Base-by-base conservation (phyloP, 345 rosid genomes). In the rapeseed (Brassica napus) region DNA sequence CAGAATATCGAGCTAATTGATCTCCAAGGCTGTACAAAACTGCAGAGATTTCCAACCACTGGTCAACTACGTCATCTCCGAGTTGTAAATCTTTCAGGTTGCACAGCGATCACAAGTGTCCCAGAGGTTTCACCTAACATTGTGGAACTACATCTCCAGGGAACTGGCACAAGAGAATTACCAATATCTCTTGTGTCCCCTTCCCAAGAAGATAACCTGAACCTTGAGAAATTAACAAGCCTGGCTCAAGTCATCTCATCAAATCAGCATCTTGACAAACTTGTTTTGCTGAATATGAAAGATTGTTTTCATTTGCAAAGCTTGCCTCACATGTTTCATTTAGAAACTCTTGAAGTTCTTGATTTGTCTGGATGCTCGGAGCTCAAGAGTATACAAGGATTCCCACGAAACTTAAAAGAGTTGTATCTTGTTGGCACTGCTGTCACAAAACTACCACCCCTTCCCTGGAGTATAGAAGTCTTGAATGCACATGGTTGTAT, bases 331-430 rank as follows among this genome's bases (percentile, higher is more conserved):
- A 65, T 74, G 78, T 2, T 1, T n/a, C 10, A 23, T 74, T 65
- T 74, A 32, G 71, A 65, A 34, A 65, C 78, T 55, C 65, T 75
- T 4, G 11, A 66, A 75, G 65, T 66, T 75, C 72, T 75, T 54
- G 1, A 75, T 54, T 0, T 75, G 39, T 66, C 78, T 75, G 78
- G 78, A 7, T 75, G 78, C 78, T 75, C 18, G 0, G 0, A 1
- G 18, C 78, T 75, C 0, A 11, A 55, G 16, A 23, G 58, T 31
- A 75, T 75, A 32, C 49, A 66, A 64, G 65, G 65, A 34, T 24
- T 75, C 26, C 79, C 79, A 10, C 24, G 21, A 6, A 75, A 75
- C 44, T 1, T 66, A 16, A 26, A 37, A 67, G 72, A 75, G 79
- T 9, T 75, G 15, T 67, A 75, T 75, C 72, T 75, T 66, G 59